Evolutionary conservation across 306 rosid species (phyloP), one percentile per base, ranked within the genome.

Genomic region (Rosa multiflora): DNA sequence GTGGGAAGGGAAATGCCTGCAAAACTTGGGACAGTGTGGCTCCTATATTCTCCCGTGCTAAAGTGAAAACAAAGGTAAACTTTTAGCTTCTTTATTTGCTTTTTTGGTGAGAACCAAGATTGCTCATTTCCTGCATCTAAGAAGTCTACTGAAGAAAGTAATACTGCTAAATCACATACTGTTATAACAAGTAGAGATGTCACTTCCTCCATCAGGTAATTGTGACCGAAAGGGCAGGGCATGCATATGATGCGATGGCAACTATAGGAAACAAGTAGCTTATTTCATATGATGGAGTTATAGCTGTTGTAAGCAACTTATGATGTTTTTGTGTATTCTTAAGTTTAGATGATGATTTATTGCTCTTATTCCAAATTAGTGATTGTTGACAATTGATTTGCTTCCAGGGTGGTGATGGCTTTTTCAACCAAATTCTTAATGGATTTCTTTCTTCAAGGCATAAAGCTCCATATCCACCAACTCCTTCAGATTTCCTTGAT

Each of bases 381-480:
- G 72, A 44, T 56, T 72, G 23, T 46, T 89, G 78, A 81, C 79
- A 80, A 80, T 81, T 66, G 73, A 71, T 83, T 46, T 82, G 83
- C 26, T 85, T 83, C 74, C 90, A 92, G 99, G 99, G 99, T 70
- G 99, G 99, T 84, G 99, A 94, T 84, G 97, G 99, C 47, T 89
- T 94, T 82, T 94, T 94, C 93, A 94, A 94, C 81, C 97, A 94
- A 90, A 91, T 94, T 89, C 97, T 94, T 37, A 94, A 94, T 81
- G 99, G 99, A 48, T 91, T 53, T 86, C 97, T 94, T 82, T 84
- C 89, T 75, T 86, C 97, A 79, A 87, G 97, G 88, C 92, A 89
- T 84, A 89, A 87, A 81, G 87, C 97, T 78, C 88, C 93, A 44
- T 81, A 82, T 70, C 99, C 99, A 35, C 97, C 95, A 46, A 81